Conservation (phyloP, 208 protist species). For the Porcisia deanei region DNA sequence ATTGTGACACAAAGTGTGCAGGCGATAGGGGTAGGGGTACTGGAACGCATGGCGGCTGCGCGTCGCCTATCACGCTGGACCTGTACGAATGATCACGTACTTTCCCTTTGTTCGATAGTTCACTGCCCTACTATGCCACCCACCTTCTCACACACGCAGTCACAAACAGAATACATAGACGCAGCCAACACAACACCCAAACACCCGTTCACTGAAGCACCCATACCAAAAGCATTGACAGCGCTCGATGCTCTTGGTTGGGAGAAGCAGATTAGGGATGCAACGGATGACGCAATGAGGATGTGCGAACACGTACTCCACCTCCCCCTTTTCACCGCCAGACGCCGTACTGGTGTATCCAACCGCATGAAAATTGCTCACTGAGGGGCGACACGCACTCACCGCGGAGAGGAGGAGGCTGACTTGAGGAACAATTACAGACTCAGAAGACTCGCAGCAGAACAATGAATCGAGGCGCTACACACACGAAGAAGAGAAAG, state of each 20-base stretch:
- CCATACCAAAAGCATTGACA: not conserved
- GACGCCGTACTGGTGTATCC: not conserved
- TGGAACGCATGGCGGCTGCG: not conserved
- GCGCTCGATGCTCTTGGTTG: too few species aligned
- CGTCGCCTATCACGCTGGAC: not conserved
- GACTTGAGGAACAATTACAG: not conserved
- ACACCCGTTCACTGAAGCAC: not conserved
- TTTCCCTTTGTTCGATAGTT: not conserved
- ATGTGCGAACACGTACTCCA: not conserved
- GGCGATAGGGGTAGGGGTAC: too few species aligned
- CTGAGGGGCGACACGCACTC: not conserved
- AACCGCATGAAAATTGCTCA: not conserved
- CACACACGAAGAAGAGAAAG: not conserved
- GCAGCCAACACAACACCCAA: not conserved
- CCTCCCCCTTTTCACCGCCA: not conserved
- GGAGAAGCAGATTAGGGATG: not conserved
- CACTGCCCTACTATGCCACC: not conserved
- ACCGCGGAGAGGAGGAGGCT: not conserved
- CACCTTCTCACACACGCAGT: not conserved
- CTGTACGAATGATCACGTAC: not conserved
- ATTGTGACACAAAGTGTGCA: not conserved
- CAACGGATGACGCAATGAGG: not conserved
- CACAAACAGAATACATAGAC: not conserved
- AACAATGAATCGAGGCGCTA: not conserved
- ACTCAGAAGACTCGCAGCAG: not conserved